Percentiles rank a stretch among this genome's conserved stretches.
These are phyloP conservation scores for Alternaria brassicicola DNA, from an alignment of 2,329 filamentous ascomycete species.

Conservation along the genomic window DNA sequence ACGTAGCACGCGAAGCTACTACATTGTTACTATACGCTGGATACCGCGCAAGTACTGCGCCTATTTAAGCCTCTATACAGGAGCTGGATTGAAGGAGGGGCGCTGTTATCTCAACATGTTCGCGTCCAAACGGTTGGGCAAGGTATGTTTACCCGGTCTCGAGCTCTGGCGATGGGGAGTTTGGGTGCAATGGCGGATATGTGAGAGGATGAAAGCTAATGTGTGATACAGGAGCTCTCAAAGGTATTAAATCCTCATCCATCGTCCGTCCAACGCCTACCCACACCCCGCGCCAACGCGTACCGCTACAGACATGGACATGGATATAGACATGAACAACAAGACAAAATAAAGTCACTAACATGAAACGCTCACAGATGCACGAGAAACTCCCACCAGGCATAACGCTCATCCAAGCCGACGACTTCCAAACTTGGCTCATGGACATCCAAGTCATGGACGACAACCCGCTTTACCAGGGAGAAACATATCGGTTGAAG, in stretches of 20 bases:
- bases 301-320: neutral
- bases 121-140: slow-evolving; percentile 56
- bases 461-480: slow-evolving; percentile 82
- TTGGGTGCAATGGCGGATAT: neutral
- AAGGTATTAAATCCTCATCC: slow-evolving; percentile 23
- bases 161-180: neutral
- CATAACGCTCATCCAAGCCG: slow-evolving; percentile 79
- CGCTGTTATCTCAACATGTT: slow-evolving; percentile 51
- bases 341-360: neutral
- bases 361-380: slow-evolving; percentile 50
- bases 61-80: neutral
- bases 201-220: slow-evolving; percentile 1
- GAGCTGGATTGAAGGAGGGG: neutral
- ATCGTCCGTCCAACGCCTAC: neutral
- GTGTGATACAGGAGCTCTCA: slow-evolving; percentile 18
- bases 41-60: neutral
- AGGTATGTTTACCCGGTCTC: slow-evolving; percentile 44
- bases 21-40: neutral
- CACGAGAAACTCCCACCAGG: slow-evolving; percentile 65
- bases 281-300: neutral
- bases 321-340: neutral
- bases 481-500: slow-evolving; percentile 81
- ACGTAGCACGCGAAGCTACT: neutral
- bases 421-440: slow-evolving; percentile 86
- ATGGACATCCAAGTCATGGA: slow-evolving; percentile 93